Evolutionary conservation across 2,329 filamentous ascomycete genomes (phyloP).

Genomic region (Diplodia intermedia): DNA sequence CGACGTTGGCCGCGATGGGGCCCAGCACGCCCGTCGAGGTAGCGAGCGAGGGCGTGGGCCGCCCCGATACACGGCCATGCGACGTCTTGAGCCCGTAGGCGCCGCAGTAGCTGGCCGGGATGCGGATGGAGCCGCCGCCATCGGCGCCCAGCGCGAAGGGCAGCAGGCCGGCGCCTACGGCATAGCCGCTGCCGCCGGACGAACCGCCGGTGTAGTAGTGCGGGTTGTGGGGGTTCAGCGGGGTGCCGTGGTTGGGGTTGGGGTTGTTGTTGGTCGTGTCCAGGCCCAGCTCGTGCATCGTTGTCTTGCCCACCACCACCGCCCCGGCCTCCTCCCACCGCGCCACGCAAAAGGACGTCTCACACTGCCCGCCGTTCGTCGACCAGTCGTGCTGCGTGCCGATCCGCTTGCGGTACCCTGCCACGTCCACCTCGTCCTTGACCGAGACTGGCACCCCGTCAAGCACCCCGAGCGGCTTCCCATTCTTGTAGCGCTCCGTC

Average conservation of each 20-base stretch:
- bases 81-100: conserved; percentile 82
- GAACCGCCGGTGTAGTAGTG: conserved; percentile 82
- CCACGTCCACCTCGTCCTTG: conserved; percentile 79
- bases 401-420: conserved; percentile 71
- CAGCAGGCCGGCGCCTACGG: conserved; percentile 72
- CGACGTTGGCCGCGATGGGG: conserved; percentile 76
- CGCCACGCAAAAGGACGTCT: conserved; percentile 73
- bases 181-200: conserved; percentile 77
- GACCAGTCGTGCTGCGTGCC: conserved; percentile 69
- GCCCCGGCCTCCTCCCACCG: conserved; percentile 77
- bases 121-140: conserved; percentile 76
- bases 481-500: conserved; percentile 72
- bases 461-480: conserved; percentile 70
- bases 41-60: conserved; percentile 65
- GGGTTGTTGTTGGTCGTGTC: conserved; percentile 76
- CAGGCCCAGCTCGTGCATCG: conserved; percentile 72
- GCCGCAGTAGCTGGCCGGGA: conserved; percentile 78
- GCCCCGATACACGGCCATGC: conserved; percentile 70
- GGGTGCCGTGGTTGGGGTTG: conserved; percentile 80
- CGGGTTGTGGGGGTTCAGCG: conserved; percentile 75
- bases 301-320: conserved; percentile 75
- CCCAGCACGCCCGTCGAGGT: conserved; percentile 72
- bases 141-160: conserved; percentile 76
- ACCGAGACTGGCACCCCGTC: conserved; percentile 85
- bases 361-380: conserved; percentile 44